Evolutionary conservation across 768 basidiomycete species (phyloP), one percentile per base, ranked within the genome.

Genomic region (Roridomyces roridus): DNA sequence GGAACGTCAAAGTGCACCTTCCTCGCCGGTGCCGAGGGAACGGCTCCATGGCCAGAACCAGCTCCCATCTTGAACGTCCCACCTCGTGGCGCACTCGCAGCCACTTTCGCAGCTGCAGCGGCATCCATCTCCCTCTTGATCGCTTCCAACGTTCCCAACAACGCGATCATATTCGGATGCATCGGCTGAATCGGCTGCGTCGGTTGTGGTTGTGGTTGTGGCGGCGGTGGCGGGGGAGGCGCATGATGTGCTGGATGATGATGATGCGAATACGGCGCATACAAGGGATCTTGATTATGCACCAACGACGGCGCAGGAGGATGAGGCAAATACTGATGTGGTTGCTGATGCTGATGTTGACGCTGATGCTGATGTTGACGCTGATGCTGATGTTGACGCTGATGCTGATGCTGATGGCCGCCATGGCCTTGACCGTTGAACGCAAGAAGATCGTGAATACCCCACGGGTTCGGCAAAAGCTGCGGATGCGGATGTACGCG

Each of bases 231-330:
- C 29, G 6, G 10, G 47, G 29, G n/a, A 35, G 15, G 29, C 29
- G 14, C 14, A 31, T 21, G 47, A n/a, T n/a, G n/a, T n/a, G n/a
- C n/a, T n/a, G n/a, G n/a, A n/a, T n/a, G n/a, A n/a, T n/a, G n/a
- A n/a, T n/a, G n/a, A 12, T 18, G 35, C 21, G 60, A 36, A 26
- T 62, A 62, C 17, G 60, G 60, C 25, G 60, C 55, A 15, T 62
- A 62, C 46, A 62, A 12, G 23, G 60, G 60, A 43, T 62, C 60
- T 4, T 56, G 46, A n/a, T 18, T 29, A 24, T 26, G 26, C 44
- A 14, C 20, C 17, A 20, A 7, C 26, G 14, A 11, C 49, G n/a
- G 37, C 24, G 28, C 25, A 24, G 25, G 20, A 2, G n/a, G 14
- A 11, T 14, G n/a, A 14, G 35, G 12, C 6, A 24, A 9, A 9